These are phyloP conservation scores for Zangia roseola DNA, from an alignment of 768 basidiomycete genomes.

Conservation along the genomic window DNA sequence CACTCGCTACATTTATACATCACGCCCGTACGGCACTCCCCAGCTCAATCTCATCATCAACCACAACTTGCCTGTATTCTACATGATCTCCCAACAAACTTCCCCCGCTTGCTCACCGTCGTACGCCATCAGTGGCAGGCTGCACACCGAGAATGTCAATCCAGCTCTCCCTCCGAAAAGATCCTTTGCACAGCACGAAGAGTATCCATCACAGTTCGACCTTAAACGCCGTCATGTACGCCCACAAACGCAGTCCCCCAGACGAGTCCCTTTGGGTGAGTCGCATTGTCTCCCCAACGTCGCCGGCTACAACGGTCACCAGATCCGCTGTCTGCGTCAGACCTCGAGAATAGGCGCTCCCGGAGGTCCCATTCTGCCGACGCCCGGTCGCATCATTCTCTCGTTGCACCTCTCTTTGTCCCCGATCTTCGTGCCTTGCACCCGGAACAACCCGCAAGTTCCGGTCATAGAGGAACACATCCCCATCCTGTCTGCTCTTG, in stretches of 20 bases:
- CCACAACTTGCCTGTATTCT: conserved; percentile 4
- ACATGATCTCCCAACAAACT: conserved; percentile 21
- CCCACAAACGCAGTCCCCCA: conserved; percentile 1
- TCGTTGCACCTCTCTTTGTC: conserved; percentile 4
- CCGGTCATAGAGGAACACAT: conserved; percentile 8
- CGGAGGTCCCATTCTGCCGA: conserved; percentile 1
- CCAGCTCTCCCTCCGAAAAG: conserved; percentile 19
- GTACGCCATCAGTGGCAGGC: neutral
- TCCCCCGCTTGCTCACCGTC: conserved; percentile 6
- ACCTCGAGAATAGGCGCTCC: conserved; percentile 17
- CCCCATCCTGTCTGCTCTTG: conserved; percentile 18
- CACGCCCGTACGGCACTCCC: conserved; percentile 5
- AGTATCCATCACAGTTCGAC: conserved; percentile 14
- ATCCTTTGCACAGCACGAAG: conserved; percentile 18
- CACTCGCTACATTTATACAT: conserved; percentile 27
- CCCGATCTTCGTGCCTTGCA: conserved; percentile 14
- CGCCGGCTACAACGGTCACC: conserved; percentile 1
- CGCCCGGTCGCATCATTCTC: conserved; percentile 8
- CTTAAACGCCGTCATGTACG: conserved; percentile 23
- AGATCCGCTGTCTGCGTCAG: conserved; percentile 30
- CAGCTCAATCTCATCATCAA: conserved; percentile 13
- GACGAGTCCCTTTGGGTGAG: conserved; percentile 28
- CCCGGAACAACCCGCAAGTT: conserved; percentile 11
- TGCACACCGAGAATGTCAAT: conserved; percentile 10
- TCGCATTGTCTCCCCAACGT: neutral